Percentiles rank a stretch among this genome's conserved stretches.
Conservation (phyloP, 2,329 filamentous ascomycete species). For the Exophiala calicioides region DNA sequence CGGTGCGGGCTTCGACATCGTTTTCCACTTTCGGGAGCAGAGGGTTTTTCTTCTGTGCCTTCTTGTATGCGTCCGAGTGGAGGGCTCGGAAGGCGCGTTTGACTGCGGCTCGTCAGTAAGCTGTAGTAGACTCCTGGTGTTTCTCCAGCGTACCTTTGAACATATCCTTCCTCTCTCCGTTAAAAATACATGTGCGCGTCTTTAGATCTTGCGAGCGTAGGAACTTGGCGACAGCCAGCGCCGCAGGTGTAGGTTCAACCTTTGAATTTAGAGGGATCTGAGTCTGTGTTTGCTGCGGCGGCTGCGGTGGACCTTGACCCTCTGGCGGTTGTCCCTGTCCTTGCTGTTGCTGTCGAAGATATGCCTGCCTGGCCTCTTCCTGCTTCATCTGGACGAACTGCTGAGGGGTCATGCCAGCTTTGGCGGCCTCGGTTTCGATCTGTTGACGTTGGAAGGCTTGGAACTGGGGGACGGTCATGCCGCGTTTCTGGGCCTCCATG, state of each 20-base stretch:
- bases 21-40: slow-evolving; percentile 85
- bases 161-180: slow-evolving; percentile 97
- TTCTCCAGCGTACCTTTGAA: slow-evolving; percentile 70
- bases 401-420: slow-evolving; percentile 55
- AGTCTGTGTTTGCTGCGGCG: slow-evolving; percentile 41
- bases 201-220: slow-evolving; percentile 82
- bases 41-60: slow-evolving; percentile 75
- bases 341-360: slow-evolving; percentile 40
- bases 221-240: slow-evolving; percentile 86
- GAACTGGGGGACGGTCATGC: slow-evolving; percentile 83
- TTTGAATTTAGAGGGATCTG: slow-evolving; percentile 50
- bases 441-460: slow-evolving; percentile 53
- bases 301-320: slow-evolving; percentile 46
- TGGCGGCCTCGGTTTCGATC: slow-evolving; percentile 49
- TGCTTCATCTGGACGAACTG: slow-evolving; percentile 48
- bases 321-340: slow-evolving; percentile 34
- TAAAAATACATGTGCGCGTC: slow-evolving; percentile 84
- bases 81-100: slow-evolving; percentile 93
- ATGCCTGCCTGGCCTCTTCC: slow-evolving; percentile 43
- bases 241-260: slow-evolving; percentile 79
- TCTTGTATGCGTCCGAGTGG: slow-evolving; percentile 84
- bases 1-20: slow-evolving; percentile 84
- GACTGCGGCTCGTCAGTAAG: slow-evolving; percentile 56
- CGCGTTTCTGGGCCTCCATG: slow-evolving; percentile 75
- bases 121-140: slow-evolving; percentile 12